Percentiles rank a stretch among this genome's conserved stretches.
Evolutionary conservation across 768 basidiomycete species (phyloP).

Genomic region (Chlorophyllum brunneum): DNA sequence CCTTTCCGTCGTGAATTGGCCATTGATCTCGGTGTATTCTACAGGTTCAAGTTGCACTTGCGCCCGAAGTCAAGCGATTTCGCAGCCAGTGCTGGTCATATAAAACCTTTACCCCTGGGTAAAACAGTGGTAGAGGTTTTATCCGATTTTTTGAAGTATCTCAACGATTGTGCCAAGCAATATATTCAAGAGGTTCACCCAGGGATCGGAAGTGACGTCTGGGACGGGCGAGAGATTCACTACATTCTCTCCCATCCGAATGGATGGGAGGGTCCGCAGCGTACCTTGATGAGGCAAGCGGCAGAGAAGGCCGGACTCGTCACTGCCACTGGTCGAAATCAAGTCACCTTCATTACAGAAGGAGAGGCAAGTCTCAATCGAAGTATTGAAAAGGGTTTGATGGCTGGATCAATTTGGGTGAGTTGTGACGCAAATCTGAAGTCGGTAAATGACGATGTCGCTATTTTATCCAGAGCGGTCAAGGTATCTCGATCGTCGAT

Average conservation of each 20-base stretch:
- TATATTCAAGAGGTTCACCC: constrained; percentile 45
- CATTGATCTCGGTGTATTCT: not conserved
- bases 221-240: constrained; percentile 43
- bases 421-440: not conserved
- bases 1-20: not conserved
- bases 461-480: constrained; percentile 22
- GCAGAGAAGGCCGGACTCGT: constrained; percentile 50
- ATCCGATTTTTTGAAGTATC: constrained; percentile 45
- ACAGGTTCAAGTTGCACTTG: constrained; percentile 35
- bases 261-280: constrained; percentile 58
- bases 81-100: constrained; percentile 5
- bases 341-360: constrained; percentile 52
- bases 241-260: constrained; percentile 58
- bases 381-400: constrained; percentile 41
- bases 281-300: constrained; percentile 47
- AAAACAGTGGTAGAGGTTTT: constrained; percentile 40
- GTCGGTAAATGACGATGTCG: not conserved
- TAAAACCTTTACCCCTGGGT: constrained; percentile 36
- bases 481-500: constrained; percentile 52
- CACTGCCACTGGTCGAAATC: constrained; percentile 30
- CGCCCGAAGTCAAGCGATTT: constrained; percentile 20
- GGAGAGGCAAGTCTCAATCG: constrained; percentile 58
- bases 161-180: constrained; percentile 36
- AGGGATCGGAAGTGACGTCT: constrained; percentile 34
- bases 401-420: constrained; percentile 30